phyloP scores from a whole-genome alignment of 805 yeast species.

The Teunomyces aglyptinius region DNA sequence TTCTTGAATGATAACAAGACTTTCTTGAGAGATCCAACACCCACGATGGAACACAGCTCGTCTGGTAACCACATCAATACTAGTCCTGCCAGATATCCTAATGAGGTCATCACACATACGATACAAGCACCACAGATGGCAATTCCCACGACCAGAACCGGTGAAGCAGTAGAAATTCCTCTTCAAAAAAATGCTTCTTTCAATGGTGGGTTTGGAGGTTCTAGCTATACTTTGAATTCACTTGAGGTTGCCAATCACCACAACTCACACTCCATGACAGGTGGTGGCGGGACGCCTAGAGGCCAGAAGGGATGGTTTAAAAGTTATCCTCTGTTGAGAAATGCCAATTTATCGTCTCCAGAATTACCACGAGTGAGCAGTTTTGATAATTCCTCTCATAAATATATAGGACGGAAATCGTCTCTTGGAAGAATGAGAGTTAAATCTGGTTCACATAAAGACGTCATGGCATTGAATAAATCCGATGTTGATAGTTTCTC shows the following conservation, averaged over 20 bases:
- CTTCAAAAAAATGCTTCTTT: slow-evolving; percentile 24
- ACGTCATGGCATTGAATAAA: slow-evolving; percentile 6
- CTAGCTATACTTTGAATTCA: slow-evolving; percentile 2
- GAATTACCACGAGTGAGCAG: slow-evolving; percentile 19
- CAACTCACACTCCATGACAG: slow-evolving; percentile 8
- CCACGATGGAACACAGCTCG: background rate
- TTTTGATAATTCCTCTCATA: slow-evolving; percentile 25
- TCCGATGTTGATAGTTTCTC: background rate
- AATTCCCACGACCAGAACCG: slow-evolving; percentile 76
- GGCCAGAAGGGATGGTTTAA: slow-evolving; percentile 31
- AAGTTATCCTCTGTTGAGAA: slow-evolving; percentile 24
- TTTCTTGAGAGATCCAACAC: slow-evolving; percentile 9
- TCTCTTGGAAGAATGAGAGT: slow-evolving; percentile 13
- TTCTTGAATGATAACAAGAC: slow-evolving; percentile 13
- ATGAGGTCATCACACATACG: slow-evolving; percentile 14
- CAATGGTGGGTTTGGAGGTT: slow-evolving; percentile 8
- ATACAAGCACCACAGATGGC: slow-evolving; percentile 55
- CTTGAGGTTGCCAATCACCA: background rate
- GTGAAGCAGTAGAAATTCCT: slow-evolving; percentile 76
- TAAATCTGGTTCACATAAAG: slow-evolving; percentile 15
- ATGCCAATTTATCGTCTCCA: slow-evolving; percentile 13
- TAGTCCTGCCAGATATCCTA: slow-evolving; percentile 3
- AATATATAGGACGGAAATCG: slow-evolving; percentile 21
- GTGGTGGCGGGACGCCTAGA: slow-evolving; percentile 15
- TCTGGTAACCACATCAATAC: background rate